These are phyloP conservation scores for Cladobotryum protrusum DNA, from an alignment of 2,329 filamentous ascomycete species.

Conservation along the genomic window DNA sequence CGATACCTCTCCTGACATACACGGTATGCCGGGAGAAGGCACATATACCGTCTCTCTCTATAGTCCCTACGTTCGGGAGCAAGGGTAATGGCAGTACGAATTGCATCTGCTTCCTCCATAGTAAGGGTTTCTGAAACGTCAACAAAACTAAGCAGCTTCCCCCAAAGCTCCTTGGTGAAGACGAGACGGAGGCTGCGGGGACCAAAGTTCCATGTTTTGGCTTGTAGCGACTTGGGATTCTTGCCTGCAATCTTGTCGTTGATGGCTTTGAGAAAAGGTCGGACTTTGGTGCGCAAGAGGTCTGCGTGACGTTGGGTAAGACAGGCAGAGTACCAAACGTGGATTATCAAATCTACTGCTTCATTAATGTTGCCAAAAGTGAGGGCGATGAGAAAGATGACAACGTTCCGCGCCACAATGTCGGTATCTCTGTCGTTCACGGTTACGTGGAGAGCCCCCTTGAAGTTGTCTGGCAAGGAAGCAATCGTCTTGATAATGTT, in stretches of 20 bases:
- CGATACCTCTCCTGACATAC: not conserved
- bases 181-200: not conserved
- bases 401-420: conserved; percentile 2
- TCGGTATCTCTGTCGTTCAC: conserved; percentile 2
- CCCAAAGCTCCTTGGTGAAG: not conserved
- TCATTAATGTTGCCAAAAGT: conserved; percentile 2
- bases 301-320: conserved; percentile 10
- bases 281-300: not conserved
- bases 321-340: conserved; percentile 17
- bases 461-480: not conserved
- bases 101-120: not conserved
- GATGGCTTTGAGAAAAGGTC: not conserved
- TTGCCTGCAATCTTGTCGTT: not conserved
- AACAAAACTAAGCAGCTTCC: not conserved
- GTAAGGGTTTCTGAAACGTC: not conserved
- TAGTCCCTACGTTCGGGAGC: not conserved
- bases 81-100: conserved; percentile 1
- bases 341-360: conserved; percentile 15
- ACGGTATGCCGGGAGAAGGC: not conserved
- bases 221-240: not conserved
- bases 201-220: not conserved
- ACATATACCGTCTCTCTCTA: not conserved
- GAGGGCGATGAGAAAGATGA: conserved; percentile 7
- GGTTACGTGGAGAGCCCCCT: not conserved
- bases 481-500: conserved; percentile 6